A percentile compares a stretch with the other conserved stretches of the same genome.
Evolutionary conservation across 78 protist species (phyloP).

Genomic region (Isochrysis galbana): DNA sequence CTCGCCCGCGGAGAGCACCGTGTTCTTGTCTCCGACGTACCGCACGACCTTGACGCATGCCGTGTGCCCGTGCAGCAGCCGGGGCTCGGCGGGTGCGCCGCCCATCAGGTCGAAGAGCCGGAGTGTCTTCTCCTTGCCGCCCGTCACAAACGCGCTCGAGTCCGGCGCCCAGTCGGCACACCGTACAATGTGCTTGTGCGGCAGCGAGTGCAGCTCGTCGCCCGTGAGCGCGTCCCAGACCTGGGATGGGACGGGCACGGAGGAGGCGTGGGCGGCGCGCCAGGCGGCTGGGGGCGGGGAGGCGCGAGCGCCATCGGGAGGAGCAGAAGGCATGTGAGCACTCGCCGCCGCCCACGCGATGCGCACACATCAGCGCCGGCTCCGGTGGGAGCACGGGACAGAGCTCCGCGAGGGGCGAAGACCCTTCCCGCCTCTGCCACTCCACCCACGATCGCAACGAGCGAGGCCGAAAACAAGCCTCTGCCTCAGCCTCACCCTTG

Average conservation of each 20-base stretch:
- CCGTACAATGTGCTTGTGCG: slow-evolving; percentile 73
- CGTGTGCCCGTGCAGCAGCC: not conserved
- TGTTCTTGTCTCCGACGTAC: not conserved
- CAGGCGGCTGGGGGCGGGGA: too few species aligned
- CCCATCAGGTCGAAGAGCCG: slow-evolving; percentile 58
- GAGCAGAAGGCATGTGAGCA: too few species aligned
- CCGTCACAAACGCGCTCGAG: slow-evolving; percentile 56
- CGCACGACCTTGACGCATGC: not conserved
- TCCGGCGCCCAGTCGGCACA: slow-evolving; percentile 61
- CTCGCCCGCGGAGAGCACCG: slow-evolving; percentile 57
- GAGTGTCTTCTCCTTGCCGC: slow-evolving; percentile 62
- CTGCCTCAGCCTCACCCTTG: too few species aligned
- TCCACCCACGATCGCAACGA: too few species aligned
- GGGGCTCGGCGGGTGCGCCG: not conserved
- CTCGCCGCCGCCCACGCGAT: too few species aligned
- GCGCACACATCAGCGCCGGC: too few species aligned
- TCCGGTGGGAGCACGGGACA: too few species aligned
- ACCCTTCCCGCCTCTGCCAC: too few species aligned
- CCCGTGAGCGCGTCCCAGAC: slow-evolving; percentile 84
- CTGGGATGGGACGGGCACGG: slow-evolving; percentile 82
- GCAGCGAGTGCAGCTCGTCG: slow-evolving; percentile 49
- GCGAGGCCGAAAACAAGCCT: too few species aligned
- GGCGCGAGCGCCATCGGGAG: too few species aligned
- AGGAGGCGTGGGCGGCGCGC: slow-evolving; percentile 69
- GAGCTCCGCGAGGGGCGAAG: too few species aligned